Percentiles rank a stretch among this genome's conserved stretches.
Evolutionary conservation across 1,139 yeast genomes (phyloP).

Genomic region (Eremothecium sinecaudum): DNA sequence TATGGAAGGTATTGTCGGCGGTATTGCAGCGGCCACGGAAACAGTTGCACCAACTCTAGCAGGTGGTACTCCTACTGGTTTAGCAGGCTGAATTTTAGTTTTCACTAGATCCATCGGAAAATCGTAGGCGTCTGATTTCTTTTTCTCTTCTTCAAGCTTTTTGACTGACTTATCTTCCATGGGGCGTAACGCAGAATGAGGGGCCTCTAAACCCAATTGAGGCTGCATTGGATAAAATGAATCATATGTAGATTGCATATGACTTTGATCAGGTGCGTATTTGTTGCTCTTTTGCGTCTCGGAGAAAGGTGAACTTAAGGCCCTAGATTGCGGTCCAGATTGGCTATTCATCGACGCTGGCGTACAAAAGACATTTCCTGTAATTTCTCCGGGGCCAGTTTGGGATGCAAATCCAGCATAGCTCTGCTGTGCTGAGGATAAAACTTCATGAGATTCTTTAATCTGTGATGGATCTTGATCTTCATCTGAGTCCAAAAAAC

Average conservation of each 20-base stretch:
- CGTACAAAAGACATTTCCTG: neutral
- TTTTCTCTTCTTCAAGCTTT: constrained; percentile 40
- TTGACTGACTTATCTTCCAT: constrained; percentile 23
- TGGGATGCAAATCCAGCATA: neutral
- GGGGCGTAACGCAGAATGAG: neutral
- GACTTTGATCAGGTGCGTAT: neutral
- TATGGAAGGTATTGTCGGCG: neutral
- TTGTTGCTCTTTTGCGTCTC: neutral
- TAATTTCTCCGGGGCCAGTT: neutral
- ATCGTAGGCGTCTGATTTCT: constrained; percentile 68
- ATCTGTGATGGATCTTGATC: constrained; percentile 10
- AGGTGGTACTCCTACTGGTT: constrained; percentile 25
- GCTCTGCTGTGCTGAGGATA: neutral
- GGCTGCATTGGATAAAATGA: neutral
- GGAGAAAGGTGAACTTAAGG: neutral
- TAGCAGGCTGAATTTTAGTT: constrained; percentile 33
- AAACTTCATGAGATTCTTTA: constrained; percentile 2
- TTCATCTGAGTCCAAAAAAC: constrained; percentile 25
- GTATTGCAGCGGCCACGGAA: neutral
- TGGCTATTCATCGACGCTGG: neutral
- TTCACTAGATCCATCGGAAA: constrained; percentile 55
- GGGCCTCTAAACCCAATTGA: neutral
- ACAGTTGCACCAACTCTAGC: too few relatives aligned
- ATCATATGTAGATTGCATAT: neutral
- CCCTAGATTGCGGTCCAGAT: neutral